Base-by-base conservation (phyloP, 2,329 filamentous ascomycete species). In the Hypoxylon sp. region DNA sequence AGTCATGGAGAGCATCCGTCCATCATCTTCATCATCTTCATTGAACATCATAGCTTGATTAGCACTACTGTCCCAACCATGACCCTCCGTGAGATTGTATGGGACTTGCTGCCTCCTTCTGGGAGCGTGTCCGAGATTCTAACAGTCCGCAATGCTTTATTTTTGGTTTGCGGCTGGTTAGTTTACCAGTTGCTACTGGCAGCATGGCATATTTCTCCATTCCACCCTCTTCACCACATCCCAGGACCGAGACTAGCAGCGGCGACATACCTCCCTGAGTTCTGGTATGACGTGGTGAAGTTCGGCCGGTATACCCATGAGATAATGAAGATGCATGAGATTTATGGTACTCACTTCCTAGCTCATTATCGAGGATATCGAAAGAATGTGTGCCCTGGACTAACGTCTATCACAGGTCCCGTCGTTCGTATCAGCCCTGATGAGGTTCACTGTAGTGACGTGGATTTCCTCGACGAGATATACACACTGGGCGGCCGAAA, bases 171-270 rank as follows among this genome's bases (percentile, higher is more conserved):
- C 11, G 46, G 61, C 20, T 72, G 69, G 69, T 13, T 65, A 20
- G 25, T 57, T n/a, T 72, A 66, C 61, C 49, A 64, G 27, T 25
- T 72, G 6, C 14, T 60, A 17, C 61, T 50, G 8, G 61, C 64
- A 1, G 10, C 46, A 5, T 72, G 58, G 58, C 62, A 71, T 22
- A 31, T 73, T 25, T 71, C 69, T 8, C 68, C 68, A 8, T 65
- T 70, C 8, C 72, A 73, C 40, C 72, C 72, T 6, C 69, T 73
- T 4, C 58, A 54, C 49, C 62, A 49, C 3, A 61, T 74, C 27
- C 72, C 72, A 1, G 72, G 72, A 2, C 70, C 72, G 2, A 71
- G 22, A 48, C 55, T 74, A 22, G 70, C 72, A 2, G 68, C 66
- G 3, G 62, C 59, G 1, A 70, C 66, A 1, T 69, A 68, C 27